Evolutionary conservation across 1,284 basidiomycete genomes (phyloP).

Genomic region (Fomitiporia mediterranea): DNA sequence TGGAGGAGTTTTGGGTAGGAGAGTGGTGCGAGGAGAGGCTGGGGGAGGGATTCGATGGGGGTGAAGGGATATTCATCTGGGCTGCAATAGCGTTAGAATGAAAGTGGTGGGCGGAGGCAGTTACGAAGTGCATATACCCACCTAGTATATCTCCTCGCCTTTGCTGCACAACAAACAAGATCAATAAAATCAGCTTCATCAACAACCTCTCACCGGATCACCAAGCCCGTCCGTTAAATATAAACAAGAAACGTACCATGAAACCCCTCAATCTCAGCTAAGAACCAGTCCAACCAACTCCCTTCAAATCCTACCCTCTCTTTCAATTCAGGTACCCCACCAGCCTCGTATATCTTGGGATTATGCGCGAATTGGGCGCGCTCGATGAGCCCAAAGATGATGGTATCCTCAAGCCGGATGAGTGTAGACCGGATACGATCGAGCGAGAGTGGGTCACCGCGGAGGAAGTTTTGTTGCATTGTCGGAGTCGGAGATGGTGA

Average conservation of each 20-base stretch:
- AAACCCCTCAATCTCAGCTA: slow-evolving; percentile 90
- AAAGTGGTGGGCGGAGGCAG: too few relatives aligned
- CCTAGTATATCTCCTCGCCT: slow-evolving; percentile 91
- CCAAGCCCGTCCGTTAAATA: too few relatives aligned
- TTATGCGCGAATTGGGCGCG: slow-evolving; percentile 96
- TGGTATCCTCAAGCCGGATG: slow-evolving; percentile 93
- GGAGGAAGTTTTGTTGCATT: slow-evolving; percentile 71
- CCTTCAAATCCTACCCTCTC: slow-evolving; percentile 73
- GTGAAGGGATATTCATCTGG: slow-evolving; percentile 99
- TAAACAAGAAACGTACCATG: slow-evolving; percentile 80
- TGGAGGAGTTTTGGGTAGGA: slow-evolving; percentile 76
- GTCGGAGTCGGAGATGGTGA: too few relatives aligned
- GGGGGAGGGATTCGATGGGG: slow-evolving; percentile 56
- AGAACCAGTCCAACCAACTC: slow-evolving; percentile 96
- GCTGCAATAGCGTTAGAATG: slow-evolving; percentile 33
- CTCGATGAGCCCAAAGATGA: slow-evolving; percentile 96
- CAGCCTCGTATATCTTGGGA: slow-evolving; percentile 81
- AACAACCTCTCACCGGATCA: background rate
- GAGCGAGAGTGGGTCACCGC: slow-evolving; percentile 75
- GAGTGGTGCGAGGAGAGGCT: slow-evolving; percentile 77
- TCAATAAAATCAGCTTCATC: background rate
- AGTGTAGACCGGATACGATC: slow-evolving; percentile 86
- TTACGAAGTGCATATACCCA: slow-evolving; percentile 33
- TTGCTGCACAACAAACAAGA: slow-evolving; percentile 51
- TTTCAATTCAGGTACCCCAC: slow-evolving; percentile 73